phyloP scores from a whole-genome alignment of 202 grass and related monocot genomes.

The Setaria italica region DNA sequence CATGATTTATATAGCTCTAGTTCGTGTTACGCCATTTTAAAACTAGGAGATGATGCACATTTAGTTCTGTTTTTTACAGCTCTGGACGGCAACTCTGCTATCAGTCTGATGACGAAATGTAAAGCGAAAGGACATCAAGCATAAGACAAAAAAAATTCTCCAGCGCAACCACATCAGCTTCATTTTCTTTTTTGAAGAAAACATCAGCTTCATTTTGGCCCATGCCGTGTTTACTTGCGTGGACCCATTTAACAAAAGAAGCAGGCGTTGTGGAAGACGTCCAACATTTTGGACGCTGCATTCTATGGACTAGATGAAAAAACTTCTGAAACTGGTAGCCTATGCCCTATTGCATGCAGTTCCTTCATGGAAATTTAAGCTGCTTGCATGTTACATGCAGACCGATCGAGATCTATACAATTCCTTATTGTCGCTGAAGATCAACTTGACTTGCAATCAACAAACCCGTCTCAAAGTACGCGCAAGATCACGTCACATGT shows the following conservation, averaged over 20 bases:
- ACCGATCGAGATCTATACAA: constrained; percentile 24
- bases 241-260: not conserved
- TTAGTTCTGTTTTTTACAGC: not conserved
- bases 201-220: too few species aligned
- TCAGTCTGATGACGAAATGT: not conserved
- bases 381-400: constrained; percentile 11
- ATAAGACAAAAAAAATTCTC: not conserved
- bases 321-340: not conserved
- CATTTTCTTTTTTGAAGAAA: not conserved
- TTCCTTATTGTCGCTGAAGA: constrained; percentile 19
- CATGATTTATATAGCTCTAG: not conserved
- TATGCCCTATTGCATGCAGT: not conserved
- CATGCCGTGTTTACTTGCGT: not conserved
- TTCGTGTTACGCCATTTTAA: not conserved
- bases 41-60: not conserved
- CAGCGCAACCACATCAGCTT: not conserved
- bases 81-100: not conserved
- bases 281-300: not conserved
- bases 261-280: not conserved
- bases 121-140: not conserved
- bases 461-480: constrained; percentile 25
- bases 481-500: constrained; percentile 43
- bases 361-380: not conserved
- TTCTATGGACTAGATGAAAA: not conserved
- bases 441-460: constrained; percentile 31